A percentile compares a stretch with the other conserved stretches of the same genome.
Conservation (phyloP, 192 early-diverging fungal genomes). For the Entomortierella beljakovae region DNA sequence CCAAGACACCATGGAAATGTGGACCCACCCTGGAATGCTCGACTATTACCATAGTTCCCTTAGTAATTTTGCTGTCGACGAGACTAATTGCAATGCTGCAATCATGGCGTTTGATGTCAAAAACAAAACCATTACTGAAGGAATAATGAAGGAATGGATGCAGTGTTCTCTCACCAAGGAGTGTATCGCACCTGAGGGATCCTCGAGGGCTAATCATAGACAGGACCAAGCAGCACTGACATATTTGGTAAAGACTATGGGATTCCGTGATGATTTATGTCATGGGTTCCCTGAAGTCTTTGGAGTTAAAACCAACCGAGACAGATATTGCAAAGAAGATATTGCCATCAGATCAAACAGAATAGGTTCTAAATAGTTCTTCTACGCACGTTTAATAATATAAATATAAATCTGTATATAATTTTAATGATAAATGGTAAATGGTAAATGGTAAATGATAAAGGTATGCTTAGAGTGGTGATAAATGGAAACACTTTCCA, state of each 20-base stretch:
- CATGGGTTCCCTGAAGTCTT: constrained; percentile 13
- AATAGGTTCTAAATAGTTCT: constrained; percentile 3
- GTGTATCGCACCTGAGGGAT: constrained; percentile 65
- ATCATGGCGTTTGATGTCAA: constrained; percentile 56
- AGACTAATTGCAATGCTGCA: constrained; percentile 61
- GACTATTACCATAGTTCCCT: constrained; percentile 48
- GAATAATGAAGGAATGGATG: constrained; percentile 58
- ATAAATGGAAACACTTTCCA: constrained; percentile 15
- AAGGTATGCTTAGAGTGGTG: constrained; percentile 3
- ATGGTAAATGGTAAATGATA: neutral
- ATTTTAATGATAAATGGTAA: neutral
- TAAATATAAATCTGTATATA: neutral
- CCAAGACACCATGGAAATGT: constrained; percentile 29
- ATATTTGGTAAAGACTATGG: constrained; percentile 55
- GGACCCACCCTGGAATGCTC: constrained; percentile 61
- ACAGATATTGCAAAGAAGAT: constrained; percentile 36
- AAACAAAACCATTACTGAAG: constrained; percentile 47
- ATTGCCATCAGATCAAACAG: constrained; percentile 12
- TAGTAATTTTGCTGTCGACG: constrained; percentile 25
- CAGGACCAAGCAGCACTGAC: constrained; percentile 62
- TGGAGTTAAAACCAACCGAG: constrained; percentile 38
- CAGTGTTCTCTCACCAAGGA: constrained; percentile 55
- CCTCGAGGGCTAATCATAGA: constrained; percentile 60
- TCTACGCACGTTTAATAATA: neutral
- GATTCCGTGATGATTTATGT: constrained; percentile 34